Evolutionary conservation across 192 early-diverging fungal genomes (phyloP).

Genomic region (Entomortierella lignicola): DNA sequence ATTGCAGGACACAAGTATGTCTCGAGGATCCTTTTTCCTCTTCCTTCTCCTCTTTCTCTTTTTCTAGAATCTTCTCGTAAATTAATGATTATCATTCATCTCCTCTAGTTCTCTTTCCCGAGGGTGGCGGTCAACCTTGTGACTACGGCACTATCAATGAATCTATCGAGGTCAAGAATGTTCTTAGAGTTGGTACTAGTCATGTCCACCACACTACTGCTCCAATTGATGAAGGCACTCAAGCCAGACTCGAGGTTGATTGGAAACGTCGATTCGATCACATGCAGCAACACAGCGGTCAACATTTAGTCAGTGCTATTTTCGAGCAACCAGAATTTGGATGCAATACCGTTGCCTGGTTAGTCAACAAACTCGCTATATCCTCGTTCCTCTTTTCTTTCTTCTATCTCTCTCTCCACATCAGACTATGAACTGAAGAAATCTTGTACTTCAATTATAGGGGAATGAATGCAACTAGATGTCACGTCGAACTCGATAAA

Average conservation of each 20-base stretch:
- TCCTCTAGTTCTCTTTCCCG: conserved; percentile 75
- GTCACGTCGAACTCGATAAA: conserved; percentile 71
- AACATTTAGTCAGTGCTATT: conserved; percentile 78
- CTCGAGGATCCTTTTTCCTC: not conserved
- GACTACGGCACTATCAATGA: conserved; percentile 70
- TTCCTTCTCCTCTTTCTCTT: not conserved
- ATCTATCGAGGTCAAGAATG: conserved; percentile 64
- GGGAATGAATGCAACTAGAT: conserved; percentile 64
- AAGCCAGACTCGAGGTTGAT: conserved; percentile 67
- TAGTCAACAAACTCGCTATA: not conserved
- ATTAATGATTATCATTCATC: conserved; percentile 1
- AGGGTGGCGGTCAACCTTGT: conserved; percentile 79
- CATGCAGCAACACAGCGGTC: conserved; percentile 83
- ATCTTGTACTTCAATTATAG: conserved; percentile 12
- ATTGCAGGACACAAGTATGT: conserved; percentile 68
- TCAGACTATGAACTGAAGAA: not conserved
- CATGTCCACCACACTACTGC: conserved; percentile 69
- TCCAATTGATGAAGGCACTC: conserved; percentile 58
- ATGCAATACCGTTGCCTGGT: conserved; percentile 76
- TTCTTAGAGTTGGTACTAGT: conserved; percentile 67
- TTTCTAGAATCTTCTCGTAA: not conserved
- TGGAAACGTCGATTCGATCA: conserved; percentile 77
- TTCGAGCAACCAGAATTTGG: conserved; percentile 68
- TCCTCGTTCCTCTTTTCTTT: not conserved
- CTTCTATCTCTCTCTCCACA: no score